These are phyloP conservation scores for Trichoderma citrinoviride DNA, from an alignment of 2,329 filamentous ascomycete genomes.

Conservation along the genomic window DNA sequence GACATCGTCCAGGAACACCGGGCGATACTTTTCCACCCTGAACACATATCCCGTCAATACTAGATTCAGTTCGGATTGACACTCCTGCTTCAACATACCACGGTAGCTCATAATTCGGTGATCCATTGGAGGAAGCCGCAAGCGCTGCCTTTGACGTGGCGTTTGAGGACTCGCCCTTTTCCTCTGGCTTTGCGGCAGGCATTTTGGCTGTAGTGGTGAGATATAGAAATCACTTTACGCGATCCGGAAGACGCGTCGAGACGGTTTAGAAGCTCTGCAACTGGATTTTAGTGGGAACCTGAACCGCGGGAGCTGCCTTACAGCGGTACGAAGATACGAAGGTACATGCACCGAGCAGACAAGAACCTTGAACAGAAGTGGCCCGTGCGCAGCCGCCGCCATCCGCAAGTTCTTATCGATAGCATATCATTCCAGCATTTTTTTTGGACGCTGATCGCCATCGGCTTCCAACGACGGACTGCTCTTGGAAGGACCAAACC, in stretches of 20 bases:
- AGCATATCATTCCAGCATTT: constrained; percentile 22
- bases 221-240: constrained; percentile 38
- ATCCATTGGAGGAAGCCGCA: constrained; percentile 49
- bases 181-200: constrained; percentile 50
- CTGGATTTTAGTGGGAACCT: background rate
- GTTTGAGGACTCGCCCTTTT: constrained; percentile 60
- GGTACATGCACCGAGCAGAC: background rate
- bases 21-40: constrained; percentile 98
- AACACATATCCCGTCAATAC: constrained; percentile 26
- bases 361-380: constrained; percentile 21
- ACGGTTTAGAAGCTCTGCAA: background rate
- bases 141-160: constrained; percentile 57
- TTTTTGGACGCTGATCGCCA: constrained; percentile 13
- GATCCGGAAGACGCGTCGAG: constrained; percentile 37
- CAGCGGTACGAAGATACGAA: constrained; percentile 1
- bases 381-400: constrained; percentile 34
- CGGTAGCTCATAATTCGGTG: constrained; percentile 69
- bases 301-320: background rate
- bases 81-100: constrained; percentile 52
- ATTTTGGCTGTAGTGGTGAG: constrained; percentile 36
- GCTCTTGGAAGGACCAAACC: background rate
- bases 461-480: background rate
- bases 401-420: constrained; percentile 25
- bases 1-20: constrained; percentile 91
- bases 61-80: constrained; percentile 21